Evolutionary conservation across 352 stramenopile genomes (phyloP), one percentile per base, ranked within the genome.

Genomic region (Pythium aquatile): DNA sequence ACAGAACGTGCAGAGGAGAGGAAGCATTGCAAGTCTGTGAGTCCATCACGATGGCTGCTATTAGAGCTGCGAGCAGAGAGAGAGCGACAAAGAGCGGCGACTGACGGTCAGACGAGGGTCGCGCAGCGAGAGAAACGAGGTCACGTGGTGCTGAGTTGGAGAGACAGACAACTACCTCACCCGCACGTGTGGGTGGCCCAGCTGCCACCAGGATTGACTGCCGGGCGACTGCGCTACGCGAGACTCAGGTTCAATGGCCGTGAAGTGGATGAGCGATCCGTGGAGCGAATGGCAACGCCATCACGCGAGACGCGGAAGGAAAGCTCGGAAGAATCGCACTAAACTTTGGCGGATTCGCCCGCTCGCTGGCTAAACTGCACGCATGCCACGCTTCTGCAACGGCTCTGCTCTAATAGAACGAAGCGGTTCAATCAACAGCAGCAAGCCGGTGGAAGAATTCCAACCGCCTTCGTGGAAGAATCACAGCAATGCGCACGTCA

Each of bases 331-430:
- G 26, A 17, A 47, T 26, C 24, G 5, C 40, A 26, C 11, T 47
- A 47, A 47, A 47, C 13, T 47, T 47, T 26, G 40, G 14, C 40
- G 16, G 40, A 47, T 47, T 26, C 40, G 17, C 13, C 14, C 37
- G 14, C 37, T 42, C 11, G 10, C 8, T 42, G 37, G 37, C 37
- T 42, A 16, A 47, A 47, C 16, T 16, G 40, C 14, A 5, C 40
- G 17, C 17, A 16, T 47, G 16, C 17, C 40, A 9, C 14, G 40
- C 40, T 47, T 47, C 40, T 47, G 17, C 40, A 28, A 47, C 40
- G 40, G 40, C 40, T 47, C 40, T 47, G 40, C 40, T 47, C 40
- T 47, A 47, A 47, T 47, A 47, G 40, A 47, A 47, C 40, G 16
- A 1, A 14, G 14, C 3, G 16, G 40, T 47, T 47, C 40, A 47